Evolutionary conservation across 768 basidiomycete genomes (phyloP), one percentile per base, ranked within the genome.

Genomic region (Omphalotus guepiniiformis): DNA sequence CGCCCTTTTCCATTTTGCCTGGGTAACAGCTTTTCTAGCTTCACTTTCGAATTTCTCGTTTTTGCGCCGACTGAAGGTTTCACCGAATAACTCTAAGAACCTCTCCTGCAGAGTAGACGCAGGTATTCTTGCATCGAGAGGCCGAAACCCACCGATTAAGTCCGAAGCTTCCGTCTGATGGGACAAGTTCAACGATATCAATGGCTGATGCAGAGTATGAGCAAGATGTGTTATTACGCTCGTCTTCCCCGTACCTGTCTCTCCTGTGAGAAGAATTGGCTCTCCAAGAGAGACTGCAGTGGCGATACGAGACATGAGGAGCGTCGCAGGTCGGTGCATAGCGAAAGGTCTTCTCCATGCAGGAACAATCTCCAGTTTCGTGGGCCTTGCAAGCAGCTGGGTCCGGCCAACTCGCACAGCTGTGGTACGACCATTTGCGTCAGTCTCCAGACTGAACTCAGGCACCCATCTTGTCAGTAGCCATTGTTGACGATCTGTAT

Each of bases 161-260:
- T 99, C 96, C 2, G 90, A 85, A 1, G 91, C 87, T 63, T 98
- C 95, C 1, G 94, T 96, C 63, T 99, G 96, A 58, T 94, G 91
- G 1, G 93, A 96, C 56, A 98, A 64, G 61, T 99, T 99, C 48
- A 99, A 76, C 1, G 93, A 91, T 46, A 92, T 78, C 27, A 99
- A 76, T 0, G 84, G 82, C 9, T 80, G 78, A 6, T 75, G 76
- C 23, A 96, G 75, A n/a, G 88, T 64, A 2, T 83, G 75, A 9
- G 96, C 86, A 25, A 98, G 74, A 57, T 96, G 83, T 2, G 93
- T 88, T 13, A 99, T 80, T 16, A 83, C 78, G 43, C 93, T 94
- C 0, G 96, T 99, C 67, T 99, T 99, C 12, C 96, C 96, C 1
- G 96, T 99, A n/a, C 96, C 96, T 2, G 96, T 99, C 70, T 99